Base-by-base conservation (phyloP, 352 stramenopile genomes). In the Phytopythium cucurbitacearum region DNA sequence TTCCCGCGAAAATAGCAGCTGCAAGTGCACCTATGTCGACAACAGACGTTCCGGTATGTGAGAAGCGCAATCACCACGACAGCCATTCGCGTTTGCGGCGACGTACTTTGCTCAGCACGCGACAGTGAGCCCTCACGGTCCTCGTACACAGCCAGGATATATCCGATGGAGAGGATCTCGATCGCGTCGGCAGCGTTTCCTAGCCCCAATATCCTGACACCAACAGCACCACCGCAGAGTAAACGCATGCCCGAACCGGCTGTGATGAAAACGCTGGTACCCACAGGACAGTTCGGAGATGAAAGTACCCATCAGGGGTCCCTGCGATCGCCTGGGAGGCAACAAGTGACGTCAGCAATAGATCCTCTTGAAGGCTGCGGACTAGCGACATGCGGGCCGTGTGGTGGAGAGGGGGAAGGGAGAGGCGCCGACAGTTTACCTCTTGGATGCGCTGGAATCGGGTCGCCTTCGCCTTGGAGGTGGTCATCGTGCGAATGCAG, bases 111-210 rank as follows among this genome's bases (percentile, higher is more conserved):
- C 48, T 84, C 53, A 0, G 59, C 54, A 33, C 70, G 68, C 33
- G 74, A 77, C 4, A 86, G 76, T 33, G 40, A 37, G 48, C 80
- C 77, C 65, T 88, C 80, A 38, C 76, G 82, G 62, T 94, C 80
- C 53, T 88, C 69, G 48, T 92, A 90, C 11, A 89, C 83, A 0
- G 79, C 76, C 40, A 97, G 60, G 58, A 97, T 97, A 72, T 95
- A 97, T 15, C 87, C 87, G 42, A 96, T 94, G 2, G 82, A 87
- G 7, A 97, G 77, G 59, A 97, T 93, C 66, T 97, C 89, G 33
- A 96, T 90, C 2, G 89, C 89, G 50, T 97, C 89, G 0, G 86
- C 87, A 1, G 85, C 89, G 62, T 97, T 97, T 2, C 80, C 89
- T 12, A 90, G 60, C 2, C 80, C 83, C 13, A 94, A 57, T 60